Base-by-base conservation (phyloP, 1,139 yeast species). In the Lodderomyces orthopsilosis region DNA sequence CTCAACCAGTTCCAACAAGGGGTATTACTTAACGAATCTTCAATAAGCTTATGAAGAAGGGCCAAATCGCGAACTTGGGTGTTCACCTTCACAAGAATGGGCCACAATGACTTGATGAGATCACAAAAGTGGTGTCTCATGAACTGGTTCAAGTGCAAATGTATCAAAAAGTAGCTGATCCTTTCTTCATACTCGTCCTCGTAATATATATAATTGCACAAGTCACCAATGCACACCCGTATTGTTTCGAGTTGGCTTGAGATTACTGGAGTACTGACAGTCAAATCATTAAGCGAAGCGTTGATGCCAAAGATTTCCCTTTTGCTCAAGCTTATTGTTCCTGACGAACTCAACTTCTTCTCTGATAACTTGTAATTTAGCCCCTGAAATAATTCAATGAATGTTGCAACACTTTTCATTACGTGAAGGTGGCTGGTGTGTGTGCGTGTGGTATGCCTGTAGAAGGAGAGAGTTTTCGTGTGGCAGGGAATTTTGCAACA, bases 61-160 rank as follows among this genome's bases (percentile, higher is more conserved):
- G 10, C 30, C 2, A 24, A 14, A 18, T 46, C 45, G n/a, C 19
- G 4, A 6, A 30, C 19, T 4, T 30, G 12, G 10, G 5, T 15
- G 34, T 30, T 30, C 2, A 42, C 9, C 6, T 39, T 42, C 13
- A 42, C 24, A 15, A 41, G 36, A 2, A 41, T 28, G 6, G 47
- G 46, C 50, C 50, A 46, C 17, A 41, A 36, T 15, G 41, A 23
- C 33, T 40, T 42, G 6, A 44, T 40, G 6, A 22, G 15, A 5
- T 42, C 41, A 9, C 42, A 40, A 18, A 24, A 38, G 10, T 33
- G 22, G 13, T n/a, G 17, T 14, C 46, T 33, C 13, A 44, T 37
- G 35, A 42, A 41, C 19, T 17, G 12, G 23, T 24, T 42, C 13
- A 44, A 9, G 24, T 38, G 35, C 17, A 45, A 34, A 27, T 44